These are phyloP conservation scores for Ophiostoma perfectum DNA, from an alignment of 2,329 filamentous ascomycete species.

Conservation along the genomic window DNA sequence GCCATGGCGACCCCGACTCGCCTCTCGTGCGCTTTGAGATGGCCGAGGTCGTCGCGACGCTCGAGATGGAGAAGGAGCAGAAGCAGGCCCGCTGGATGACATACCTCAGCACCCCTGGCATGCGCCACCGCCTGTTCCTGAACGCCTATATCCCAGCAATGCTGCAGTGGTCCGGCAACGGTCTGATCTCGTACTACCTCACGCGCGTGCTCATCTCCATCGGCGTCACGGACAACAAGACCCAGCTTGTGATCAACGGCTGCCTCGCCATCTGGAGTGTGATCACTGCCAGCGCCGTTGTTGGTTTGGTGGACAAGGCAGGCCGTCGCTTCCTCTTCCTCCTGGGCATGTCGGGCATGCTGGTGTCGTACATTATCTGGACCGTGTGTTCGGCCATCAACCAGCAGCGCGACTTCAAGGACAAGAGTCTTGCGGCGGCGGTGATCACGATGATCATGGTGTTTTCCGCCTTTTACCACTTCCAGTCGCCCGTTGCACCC, in stretches of 20 bases:
- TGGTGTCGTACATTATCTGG: conserved; percentile 22
- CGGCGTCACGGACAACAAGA: conserved; percentile 30
- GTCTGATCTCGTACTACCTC: conserved; percentile 35
- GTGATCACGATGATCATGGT: conserved; percentile 23
- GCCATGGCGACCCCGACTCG: conserved; percentile 17
- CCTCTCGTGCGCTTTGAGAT: conserved; percentile 25
- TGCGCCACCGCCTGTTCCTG: conserved; percentile 25
- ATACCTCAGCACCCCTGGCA: conserved; percentile 24
- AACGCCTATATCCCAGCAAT: conserved; percentile 23
- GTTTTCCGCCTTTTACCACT: conserved; percentile 34
- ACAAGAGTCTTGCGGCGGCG: conserved; percentile 21
- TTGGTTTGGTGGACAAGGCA: conserved; percentile 19
- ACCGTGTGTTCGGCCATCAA: conserved; percentile 25
- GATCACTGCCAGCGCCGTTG: conserved; percentile 12
- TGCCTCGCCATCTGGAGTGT: conserved; percentile 24
- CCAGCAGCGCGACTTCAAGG: conserved; percentile 24
- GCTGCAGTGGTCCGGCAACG: conserved; percentile 26
- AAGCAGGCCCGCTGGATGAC: conserved; percentile 20
- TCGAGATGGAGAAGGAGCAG: conserved; percentile 34
- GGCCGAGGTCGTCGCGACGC: conserved; percentile 29
- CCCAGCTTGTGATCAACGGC: conserved; percentile 28
- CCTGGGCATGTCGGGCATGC: conserved; percentile 24
- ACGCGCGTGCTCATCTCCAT: conserved; percentile 32
- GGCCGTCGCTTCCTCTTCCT: conserved; percentile 30
- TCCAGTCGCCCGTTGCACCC: conserved; percentile 34